Percentiles rank a stretch among this genome's conserved stretches.
These are phyloP conservation scores for Favolaschia claudopus DNA, from an alignment of 768 basidiomycete genomes.

Conservation along the genomic window DNA sequence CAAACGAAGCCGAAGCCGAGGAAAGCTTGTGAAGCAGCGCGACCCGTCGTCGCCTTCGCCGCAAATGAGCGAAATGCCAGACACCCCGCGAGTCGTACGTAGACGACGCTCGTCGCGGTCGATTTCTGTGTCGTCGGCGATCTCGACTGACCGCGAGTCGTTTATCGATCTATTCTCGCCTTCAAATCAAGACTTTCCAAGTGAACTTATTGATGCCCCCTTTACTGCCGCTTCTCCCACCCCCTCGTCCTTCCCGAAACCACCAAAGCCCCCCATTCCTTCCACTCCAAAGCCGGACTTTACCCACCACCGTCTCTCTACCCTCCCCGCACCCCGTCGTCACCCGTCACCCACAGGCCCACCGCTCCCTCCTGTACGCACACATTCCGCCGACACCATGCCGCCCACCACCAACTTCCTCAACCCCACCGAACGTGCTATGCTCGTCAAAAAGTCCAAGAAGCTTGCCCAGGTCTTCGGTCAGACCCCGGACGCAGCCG, in stretches of 20 bases:
- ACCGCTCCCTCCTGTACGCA: constrained; percentile 15
- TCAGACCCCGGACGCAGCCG: constrained; percentile 61
- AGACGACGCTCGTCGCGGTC: constrained; percentile 25
- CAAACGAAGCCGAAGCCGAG: neutral
- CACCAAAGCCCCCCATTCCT: constrained; percentile 53
- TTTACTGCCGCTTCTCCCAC: constrained; percentile 25
- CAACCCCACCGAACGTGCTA: constrained; percentile 68
- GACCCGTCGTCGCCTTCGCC: neutral
- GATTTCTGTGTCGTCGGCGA: constrained; percentile 36
- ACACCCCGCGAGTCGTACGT: neutral
- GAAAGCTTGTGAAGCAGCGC: constrained; percentile 18
- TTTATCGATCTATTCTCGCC: constrained; percentile 28
- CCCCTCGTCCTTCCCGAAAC: constrained; percentile 37
- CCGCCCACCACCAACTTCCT: constrained; percentile 78
- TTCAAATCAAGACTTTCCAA: neutral
- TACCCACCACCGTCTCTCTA: constrained; percentile 37
- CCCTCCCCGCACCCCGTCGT: constrained; percentile 6
- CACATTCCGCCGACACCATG: constrained; percentile 32
- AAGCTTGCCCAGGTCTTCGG: constrained; percentile 88
- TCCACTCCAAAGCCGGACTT: constrained; percentile 57
- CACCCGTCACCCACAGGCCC: neutral
- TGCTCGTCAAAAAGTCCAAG: constrained; percentile 74
- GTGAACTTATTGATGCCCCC: constrained; percentile 13
- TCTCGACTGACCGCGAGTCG: constrained; percentile 22
- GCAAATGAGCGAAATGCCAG: neutral